These are phyloP conservation scores for Exophiala dermatitidis DNA, from an alignment of 2,329 filamentous ascomycete genomes.

Conservation along the genomic window DNA sequence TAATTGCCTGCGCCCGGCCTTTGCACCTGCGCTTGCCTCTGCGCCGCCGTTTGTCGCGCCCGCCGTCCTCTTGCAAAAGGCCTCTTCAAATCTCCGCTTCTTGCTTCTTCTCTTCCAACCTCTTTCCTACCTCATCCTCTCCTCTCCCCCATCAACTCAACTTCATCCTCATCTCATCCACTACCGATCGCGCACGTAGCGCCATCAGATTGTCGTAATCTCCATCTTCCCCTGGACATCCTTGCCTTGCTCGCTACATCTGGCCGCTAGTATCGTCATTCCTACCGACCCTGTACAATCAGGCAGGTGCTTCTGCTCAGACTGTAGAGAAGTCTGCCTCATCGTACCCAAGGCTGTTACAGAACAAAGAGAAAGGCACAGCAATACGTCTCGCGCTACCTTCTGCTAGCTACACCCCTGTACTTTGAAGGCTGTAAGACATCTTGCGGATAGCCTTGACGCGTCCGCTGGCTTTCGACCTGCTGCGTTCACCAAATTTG, in stretches of 20 bases:
- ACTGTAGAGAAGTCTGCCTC: conserved; percentile 21
- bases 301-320: conserved; percentile 10
- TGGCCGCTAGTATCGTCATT: conserved; percentile 13
- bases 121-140: conserved; percentile 8
- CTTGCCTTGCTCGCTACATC: conserved; percentile 5
- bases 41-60: neutral
- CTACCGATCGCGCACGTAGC: conserved; percentile 14
- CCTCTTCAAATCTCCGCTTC: conserved; percentile 6
- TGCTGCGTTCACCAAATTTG: neutral
- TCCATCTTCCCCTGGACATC: conserved; percentile 4
- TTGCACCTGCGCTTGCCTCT: neutral
- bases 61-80: neutral
- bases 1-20: neutral
- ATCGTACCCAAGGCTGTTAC: conserved; percentile 6
- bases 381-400: neutral
- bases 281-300: conserved; percentile 5
- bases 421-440: conserved; percentile 12
- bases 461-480: neutral
- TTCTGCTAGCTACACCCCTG: conserved; percentile 9
- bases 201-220: conserved; percentile 14
- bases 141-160: conserved; percentile 6
- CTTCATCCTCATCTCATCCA: conserved; percentile 1
- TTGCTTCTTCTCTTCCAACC: conserved; percentile 13
- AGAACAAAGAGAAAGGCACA: conserved; percentile 8
- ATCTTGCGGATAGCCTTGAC: conserved; percentile 5